phyloP scores from a whole-genome alignment of 352 stramenopile genomes.

The Globisporangium acanthophoron region DNA sequence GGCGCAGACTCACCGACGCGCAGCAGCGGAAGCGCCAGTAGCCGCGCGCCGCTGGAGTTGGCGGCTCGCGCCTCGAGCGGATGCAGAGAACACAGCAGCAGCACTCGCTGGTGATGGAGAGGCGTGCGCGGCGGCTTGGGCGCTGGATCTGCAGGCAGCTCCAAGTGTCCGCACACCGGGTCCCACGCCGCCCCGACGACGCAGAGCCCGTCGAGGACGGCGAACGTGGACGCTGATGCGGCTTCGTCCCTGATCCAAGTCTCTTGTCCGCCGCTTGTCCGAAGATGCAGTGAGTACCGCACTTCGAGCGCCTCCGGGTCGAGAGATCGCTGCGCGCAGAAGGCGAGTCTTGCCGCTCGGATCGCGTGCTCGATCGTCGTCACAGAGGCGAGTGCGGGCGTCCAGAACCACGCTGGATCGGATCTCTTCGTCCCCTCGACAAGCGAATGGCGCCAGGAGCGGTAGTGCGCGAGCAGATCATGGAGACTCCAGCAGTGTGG shows the following conservation, averaged over 20 bases:
- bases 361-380: conserved; percentile 1
- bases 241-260: background rate
- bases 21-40: background rate
- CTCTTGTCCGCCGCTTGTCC: background rate
- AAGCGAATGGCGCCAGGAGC: background rate
- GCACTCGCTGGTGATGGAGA: background rate
- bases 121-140: background rate
- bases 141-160: background rate
- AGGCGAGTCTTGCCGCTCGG: background rate
- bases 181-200: conserved; percentile 8
- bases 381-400: background rate
- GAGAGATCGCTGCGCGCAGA: background rate
- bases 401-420: conserved; percentile 4
- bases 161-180: background rate
- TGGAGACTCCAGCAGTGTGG: background rate
- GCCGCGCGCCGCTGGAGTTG: background rate
- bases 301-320: background rate
- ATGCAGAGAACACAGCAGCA: background rate
- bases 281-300: background rate
- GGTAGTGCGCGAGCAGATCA: conserved; percentile 9
- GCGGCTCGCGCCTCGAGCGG: background rate
- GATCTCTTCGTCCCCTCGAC: background rate
- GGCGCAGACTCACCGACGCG: background rate
- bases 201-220: conserved; percentile 7
- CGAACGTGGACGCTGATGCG: background rate